Percentiles rank a stretch among this genome's conserved stretches.
Evolutionary conservation across 129 eudicot species (phyloP).

Genomic region (Flaveria robusta): DNA sequence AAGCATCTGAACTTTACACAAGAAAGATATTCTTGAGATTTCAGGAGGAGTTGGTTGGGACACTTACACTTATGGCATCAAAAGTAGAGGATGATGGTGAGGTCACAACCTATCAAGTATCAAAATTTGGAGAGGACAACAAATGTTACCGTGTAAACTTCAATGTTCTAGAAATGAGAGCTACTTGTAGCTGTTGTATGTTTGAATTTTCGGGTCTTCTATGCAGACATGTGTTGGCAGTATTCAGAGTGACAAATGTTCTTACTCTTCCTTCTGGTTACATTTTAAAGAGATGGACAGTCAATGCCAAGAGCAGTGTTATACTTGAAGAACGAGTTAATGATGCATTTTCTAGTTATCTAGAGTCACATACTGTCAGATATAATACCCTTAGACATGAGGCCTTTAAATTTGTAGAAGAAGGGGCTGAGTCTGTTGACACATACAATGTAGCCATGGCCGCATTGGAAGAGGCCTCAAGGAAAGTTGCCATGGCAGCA

Average conservation of each 20-base stretch:
- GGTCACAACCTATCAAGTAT: conserved; percentile 53
- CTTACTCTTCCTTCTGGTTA: conserved; percentile 61
- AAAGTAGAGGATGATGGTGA: conserved; percentile 55
- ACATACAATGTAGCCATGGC: conserved; percentile 51
- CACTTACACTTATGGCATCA: conserved; percentile 64
- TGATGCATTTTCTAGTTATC: conserved; percentile 41
- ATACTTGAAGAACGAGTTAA: conserved; percentile 49
- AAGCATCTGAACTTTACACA: conserved; percentile 64
- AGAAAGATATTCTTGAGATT: conserved; percentile 54
- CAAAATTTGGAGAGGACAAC: conserved; percentile 63
- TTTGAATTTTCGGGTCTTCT: conserved; percentile 64
- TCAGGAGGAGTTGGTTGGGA: conserved; percentile 64
- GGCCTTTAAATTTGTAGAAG: conserved; percentile 61
- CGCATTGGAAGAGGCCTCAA: conserved; percentile 61
- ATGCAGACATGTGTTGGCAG: conserved; percentile 67
- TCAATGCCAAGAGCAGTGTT: conserved; percentile 59
- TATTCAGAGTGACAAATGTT: conserved; percentile 68
- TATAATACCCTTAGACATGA: conserved; percentile 54
- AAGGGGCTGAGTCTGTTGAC: conserved; percentile 59
- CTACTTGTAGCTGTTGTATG: conserved; percentile 69
- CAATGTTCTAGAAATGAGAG: conserved; percentile 52
- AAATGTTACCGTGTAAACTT: conserved; percentile 53
- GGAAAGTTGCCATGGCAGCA: conserved; percentile 47
- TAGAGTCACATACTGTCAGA: conserved; percentile 54
- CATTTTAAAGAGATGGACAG: conserved; percentile 57